phyloP scores from a whole-genome alignment of 2,329 filamentous ascomycete species.

The Neonectria hederae region DNA sequence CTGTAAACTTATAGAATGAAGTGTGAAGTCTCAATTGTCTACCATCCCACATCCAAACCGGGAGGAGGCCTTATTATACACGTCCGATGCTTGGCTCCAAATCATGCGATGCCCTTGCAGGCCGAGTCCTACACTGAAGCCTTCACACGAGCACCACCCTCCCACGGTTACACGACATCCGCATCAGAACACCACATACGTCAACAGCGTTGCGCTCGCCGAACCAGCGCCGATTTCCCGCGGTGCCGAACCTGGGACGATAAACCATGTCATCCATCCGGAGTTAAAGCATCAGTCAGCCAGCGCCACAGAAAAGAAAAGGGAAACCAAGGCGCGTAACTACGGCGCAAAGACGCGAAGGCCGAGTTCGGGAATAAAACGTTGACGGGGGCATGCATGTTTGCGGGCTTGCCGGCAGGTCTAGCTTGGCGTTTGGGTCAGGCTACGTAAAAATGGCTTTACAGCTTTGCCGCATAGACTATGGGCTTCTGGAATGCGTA shows the following conservation, averaged over 20 bases:
- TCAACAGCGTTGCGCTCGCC: constrained; percentile 15
- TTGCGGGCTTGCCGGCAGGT: background rate
- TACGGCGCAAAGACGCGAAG: background rate
- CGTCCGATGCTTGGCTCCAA: background rate
- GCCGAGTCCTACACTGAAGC: background rate
- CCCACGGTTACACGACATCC: constrained; percentile 13
- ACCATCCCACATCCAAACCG: background rate
- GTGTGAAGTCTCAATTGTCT: background rate
- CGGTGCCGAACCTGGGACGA: background rate
- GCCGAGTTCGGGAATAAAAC: background rate
- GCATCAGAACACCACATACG: background rate
- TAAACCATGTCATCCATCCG: background rate
- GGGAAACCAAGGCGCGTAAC: background rate
- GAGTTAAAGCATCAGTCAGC: background rate
- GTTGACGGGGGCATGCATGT: background rate
- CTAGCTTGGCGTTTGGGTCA: background rate
- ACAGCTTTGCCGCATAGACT: background rate
- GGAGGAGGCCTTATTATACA: constrained; percentile 2
- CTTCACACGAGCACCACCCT: background rate
- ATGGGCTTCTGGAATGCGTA: background rate
- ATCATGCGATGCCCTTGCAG: background rate
- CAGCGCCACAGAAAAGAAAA: background rate
- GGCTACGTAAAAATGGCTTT: background rate
- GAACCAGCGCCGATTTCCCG: constrained; percentile 13
- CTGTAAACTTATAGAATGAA: background rate